Evolutionary conservation across 2,329 filamentous ascomycete genomes (phyloP).

Genomic region (Aspergillus felis): DNA sequence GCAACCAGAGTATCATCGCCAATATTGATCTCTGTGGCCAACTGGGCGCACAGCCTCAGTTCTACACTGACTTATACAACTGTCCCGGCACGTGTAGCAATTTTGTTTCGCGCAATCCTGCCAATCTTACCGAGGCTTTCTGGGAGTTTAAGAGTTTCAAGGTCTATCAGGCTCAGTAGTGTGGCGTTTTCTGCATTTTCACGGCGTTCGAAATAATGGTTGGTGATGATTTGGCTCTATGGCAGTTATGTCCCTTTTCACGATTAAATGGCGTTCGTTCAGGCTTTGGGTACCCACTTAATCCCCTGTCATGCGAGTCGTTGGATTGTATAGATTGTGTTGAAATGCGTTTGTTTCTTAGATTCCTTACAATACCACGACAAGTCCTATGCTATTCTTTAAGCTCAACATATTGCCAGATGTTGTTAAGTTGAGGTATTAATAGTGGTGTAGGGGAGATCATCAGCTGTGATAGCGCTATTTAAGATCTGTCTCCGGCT

Average conservation of each 20-base stretch:
- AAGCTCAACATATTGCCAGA: background rate
- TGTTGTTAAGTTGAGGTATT: no score
- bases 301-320: background rate
- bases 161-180: constrained; percentile 47
- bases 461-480: no score
- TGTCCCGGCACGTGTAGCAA: constrained; percentile 55
- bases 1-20: constrained; percentile 62
- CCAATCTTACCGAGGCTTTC: constrained; percentile 56
- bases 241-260: background rate
- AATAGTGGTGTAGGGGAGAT: no score
- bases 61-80: constrained; percentile 30
- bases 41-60: constrained; percentile 40
- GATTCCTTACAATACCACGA: background rate
- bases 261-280: background rate
- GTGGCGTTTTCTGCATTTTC: background rate
- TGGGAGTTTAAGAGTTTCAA: constrained; percentile 63
- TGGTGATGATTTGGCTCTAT: background rate
- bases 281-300: background rate
- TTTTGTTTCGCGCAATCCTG: constrained; percentile 56
- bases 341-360: background rate
- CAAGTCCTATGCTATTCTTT: background rate
- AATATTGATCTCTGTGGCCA: constrained; percentile 65
- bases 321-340: background rate
- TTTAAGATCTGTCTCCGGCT: background rate
- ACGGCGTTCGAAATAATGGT: background rate